These are phyloP conservation scores for Mucor indicus DNA, from an alignment of 371 early-diverging fungal genomes.

Conservation along the genomic window DNA sequence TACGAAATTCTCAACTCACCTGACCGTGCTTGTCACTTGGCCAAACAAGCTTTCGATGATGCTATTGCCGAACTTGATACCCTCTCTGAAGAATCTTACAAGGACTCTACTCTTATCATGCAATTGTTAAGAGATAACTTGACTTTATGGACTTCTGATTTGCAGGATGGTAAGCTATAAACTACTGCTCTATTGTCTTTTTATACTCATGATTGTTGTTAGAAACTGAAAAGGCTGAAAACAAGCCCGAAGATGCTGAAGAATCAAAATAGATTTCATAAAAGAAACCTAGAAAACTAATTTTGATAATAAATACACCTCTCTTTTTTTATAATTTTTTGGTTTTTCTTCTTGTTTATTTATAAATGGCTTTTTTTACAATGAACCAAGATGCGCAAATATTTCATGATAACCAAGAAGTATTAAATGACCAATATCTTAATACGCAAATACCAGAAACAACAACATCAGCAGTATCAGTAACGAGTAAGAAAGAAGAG, in stretches of 20 bases:
- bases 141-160: constrained; percentile 98
- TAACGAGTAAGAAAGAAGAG: background rate
- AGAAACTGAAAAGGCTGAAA: constrained; percentile 43
- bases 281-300: background rate
- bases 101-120: constrained; percentile 81
- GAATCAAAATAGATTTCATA: constrained; percentile 36
- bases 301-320: background rate
- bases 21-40: constrained; percentile 96
- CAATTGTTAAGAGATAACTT: constrained; percentile 99
- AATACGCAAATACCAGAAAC: constrained; percentile 1
- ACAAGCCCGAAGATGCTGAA: constrained; percentile 38
- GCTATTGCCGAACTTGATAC: constrained; percentile 1
- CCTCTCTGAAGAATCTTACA: constrained; percentile 1
- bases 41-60: constrained; percentile 65
- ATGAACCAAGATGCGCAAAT: constrained; percentile 33
- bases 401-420: constrained; percentile 22
- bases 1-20: constrained; percentile 99
- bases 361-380: constrained; percentile 10
- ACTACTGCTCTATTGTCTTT: too few species aligned
- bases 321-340: background rate
- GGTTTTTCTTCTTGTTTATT: background rate
- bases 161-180: constrained; percentile 75
- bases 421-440: constrained; percentile 15
- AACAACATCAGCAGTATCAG: background rate
- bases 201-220: background rate